Percentiles rank a stretch among this genome's conserved stretches.
phyloP scores from a whole-genome alignment of 2,329 filamentous ascomycete genomes.

The Parafenestella ontariensis region DNA sequence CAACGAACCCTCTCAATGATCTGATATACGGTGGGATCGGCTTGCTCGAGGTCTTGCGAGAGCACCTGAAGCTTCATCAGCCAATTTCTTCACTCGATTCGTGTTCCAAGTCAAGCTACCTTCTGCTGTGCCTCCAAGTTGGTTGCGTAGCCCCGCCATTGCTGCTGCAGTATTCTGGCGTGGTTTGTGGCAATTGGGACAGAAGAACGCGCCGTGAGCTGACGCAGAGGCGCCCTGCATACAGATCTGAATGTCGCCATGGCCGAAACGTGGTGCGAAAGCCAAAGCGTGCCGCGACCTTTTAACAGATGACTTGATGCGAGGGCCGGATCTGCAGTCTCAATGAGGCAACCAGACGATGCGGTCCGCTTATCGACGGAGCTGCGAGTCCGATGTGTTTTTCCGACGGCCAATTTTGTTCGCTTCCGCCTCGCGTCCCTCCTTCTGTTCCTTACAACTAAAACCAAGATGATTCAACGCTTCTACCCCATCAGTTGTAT shows the following conservation, averaged over 20 bases:
- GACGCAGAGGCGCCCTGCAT: slow-evolving; percentile 49
- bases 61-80: slow-evolving; percentile 69
- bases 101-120: slow-evolving; percentile 34
- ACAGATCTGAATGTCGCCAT: slow-evolving; percentile 54
- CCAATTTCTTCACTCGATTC: not conserved
- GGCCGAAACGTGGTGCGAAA: slow-evolving; percentile 16
- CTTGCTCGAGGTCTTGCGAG: slow-evolving; percentile 77
- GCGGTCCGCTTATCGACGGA: slow-evolving; percentile 25
- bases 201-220: slow-evolving; percentile 36
- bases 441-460: slow-evolving; percentile 71
- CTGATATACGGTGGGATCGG: slow-evolving; percentile 84
- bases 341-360: slow-evolving; percentile 32
- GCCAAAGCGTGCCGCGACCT: slow-evolving; percentile 20
- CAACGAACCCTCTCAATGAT: slow-evolving; percentile 84
- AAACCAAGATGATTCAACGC: slow-evolving; percentile 79
- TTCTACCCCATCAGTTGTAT: slow-evolving; percentile 61
- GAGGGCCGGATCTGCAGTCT: slow-evolving; percentile 31
- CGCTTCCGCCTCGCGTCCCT: slow-evolving; percentile 19
- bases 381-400: slow-evolving; percentile 13
- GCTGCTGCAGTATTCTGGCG: slow-evolving; percentile 37
- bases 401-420: slow-evolving; percentile 28
- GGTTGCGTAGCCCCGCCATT: slow-evolving; percentile 52
- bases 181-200: slow-evolving; percentile 40
- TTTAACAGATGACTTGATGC: slow-evolving; percentile 24
- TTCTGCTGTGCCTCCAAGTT: slow-evolving; percentile 58